phyloP scores from a whole-genome alignment of 1,284 basidiomycete species.

The Moesziomyces globuligerus region DNA sequence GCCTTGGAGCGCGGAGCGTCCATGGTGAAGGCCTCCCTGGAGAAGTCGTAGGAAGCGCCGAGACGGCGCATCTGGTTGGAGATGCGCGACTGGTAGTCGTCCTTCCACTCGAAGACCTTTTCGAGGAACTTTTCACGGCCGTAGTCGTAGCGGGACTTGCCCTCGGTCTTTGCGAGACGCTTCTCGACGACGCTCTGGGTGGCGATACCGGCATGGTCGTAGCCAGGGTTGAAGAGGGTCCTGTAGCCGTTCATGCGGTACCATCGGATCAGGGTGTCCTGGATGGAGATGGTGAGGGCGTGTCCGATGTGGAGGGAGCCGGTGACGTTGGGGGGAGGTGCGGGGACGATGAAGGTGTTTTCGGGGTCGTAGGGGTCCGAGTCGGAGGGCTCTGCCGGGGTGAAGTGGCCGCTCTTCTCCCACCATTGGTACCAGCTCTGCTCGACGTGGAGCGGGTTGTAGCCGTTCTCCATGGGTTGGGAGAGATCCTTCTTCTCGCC shows the following conservation, averaged over 20 bases:
- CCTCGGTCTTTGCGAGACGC: conserved; percentile 83
- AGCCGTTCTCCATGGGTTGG: conserved; percentile 85
- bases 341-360: conserved; percentile 82
- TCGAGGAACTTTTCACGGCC: conserved; percentile 92
- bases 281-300: conserved; percentile 89
- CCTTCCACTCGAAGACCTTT: conserved; percentile 96
- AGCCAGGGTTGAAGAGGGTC: conserved; percentile 90
- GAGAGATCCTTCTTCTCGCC: conserved; percentile 74
- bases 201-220: conserved; percentile 98
- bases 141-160: conserved; percentile 88
- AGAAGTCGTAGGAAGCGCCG: conserved; percentile 95
- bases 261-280: conserved; percentile 74
- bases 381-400: conserved; percentile 71
- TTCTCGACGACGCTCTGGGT: conserved; percentile 99
- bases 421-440: conserved; percentile 99
- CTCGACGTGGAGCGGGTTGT: conserved; percentile 95
- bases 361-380: conserved; percentile 63
- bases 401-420: conserved; percentile 88
- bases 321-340: conserved; percentile 98
- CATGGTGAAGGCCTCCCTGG: conserved; percentile 95
- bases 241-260: conserved; percentile 87
- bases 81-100: conserved; percentile 92
- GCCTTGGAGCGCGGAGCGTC: conserved; percentile 76
- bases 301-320: conserved; percentile 97
- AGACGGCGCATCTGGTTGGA: conserved; percentile 88